These are phyloP conservation scores for Entoloma clypeatum DNA, from an alignment of 1,284 basidiomycete genomes.

Conservation along the genomic window DNA sequence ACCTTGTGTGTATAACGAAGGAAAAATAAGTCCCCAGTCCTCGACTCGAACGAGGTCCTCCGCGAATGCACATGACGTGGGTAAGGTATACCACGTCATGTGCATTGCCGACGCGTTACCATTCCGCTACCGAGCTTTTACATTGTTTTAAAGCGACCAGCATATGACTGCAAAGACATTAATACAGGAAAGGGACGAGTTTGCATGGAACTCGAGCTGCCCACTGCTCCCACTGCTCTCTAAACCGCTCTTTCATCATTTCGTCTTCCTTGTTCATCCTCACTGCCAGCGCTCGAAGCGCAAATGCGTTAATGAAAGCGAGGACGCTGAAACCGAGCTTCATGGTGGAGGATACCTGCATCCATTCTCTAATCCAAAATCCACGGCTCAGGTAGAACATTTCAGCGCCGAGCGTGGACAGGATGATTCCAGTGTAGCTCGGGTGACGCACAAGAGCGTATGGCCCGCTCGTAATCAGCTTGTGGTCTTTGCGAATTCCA, in stretches of 20 bases:
- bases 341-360: not conserved
- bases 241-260: conserved; percentile 16
- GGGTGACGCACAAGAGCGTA: conserved; percentile 27
- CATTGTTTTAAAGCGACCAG: too few relatives aligned
- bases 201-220: conserved; percentile 9
- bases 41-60: too few relatives aligned
- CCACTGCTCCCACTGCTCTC: conserved; percentile 18
- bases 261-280: conserved; percentile 18
- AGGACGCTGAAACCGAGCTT: not conserved
- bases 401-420: conserved; percentile 13
- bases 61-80: too few relatives aligned
- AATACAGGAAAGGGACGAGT: conserved; percentile 9
- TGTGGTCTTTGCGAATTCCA: conserved; percentile 21
- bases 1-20: too few relatives aligned
- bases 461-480: conserved; percentile 23
- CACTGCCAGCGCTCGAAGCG: not conserved
- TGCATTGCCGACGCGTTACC: too few relatives aligned
- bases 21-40: too few relatives aligned
- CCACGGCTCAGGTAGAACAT: conserved; percentile 11
- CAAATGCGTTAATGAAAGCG: conserved; percentile 1
- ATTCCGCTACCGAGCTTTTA: too few relatives aligned
- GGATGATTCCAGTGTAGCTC: conserved; percentile 19
- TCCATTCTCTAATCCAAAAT: conserved; percentile 20
- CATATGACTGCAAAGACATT: too few relatives aligned
- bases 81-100: too few relatives aligned